These are phyloP conservation scores for Fulvia fulva DNA, from an alignment of 2,329 filamentous ascomycete genomes.

Conservation along the genomic window DNA sequence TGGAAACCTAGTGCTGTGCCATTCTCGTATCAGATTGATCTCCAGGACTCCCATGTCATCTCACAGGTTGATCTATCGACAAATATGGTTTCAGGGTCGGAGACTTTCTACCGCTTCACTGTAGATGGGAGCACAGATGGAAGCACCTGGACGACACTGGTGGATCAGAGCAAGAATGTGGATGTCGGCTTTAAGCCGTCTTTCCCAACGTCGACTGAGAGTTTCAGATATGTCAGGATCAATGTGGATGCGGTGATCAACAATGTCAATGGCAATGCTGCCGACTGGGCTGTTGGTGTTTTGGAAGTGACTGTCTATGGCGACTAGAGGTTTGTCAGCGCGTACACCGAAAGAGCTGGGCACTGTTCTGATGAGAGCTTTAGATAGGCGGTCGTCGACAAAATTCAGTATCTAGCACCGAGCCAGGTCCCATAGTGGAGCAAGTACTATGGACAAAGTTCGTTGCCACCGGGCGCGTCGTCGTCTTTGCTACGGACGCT, in stretches of 20 bases:
- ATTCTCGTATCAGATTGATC: conserved; percentile 22
- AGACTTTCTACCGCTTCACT: conserved; percentile 22
- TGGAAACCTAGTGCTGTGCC: conserved; percentile 19
- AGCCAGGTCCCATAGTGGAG: too few species aligned
- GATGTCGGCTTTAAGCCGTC: not conserved
- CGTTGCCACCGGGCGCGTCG: too few species aligned
- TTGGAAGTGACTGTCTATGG: conserved; percentile 5
- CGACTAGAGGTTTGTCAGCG: not conserved
- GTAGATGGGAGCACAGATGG: conserved; percentile 17
- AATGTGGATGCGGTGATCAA: conserved; percentile 3
- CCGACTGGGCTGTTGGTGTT: not conserved
- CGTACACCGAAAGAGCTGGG: too few species aligned
- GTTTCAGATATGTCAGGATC: conserved; percentile 5
- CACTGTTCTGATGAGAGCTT: too few species aligned
- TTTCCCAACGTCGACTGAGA: not conserved
- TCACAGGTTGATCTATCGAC: conserved; percentile 19
- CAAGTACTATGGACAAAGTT: too few species aligned
- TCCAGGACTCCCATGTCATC: conserved; percentile 12
- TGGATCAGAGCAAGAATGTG: conserved; percentile 8
- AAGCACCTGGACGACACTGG: conserved; percentile 6
- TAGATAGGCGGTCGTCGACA: too few species aligned
- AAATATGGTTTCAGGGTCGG: conserved; percentile 16
- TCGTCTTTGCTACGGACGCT: too few species aligned
- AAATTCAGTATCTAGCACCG: too few species aligned
- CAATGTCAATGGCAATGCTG: conserved; percentile 3